Conservation (phyloP, 139 green algal species). For the Microglena sp. region DNA sequence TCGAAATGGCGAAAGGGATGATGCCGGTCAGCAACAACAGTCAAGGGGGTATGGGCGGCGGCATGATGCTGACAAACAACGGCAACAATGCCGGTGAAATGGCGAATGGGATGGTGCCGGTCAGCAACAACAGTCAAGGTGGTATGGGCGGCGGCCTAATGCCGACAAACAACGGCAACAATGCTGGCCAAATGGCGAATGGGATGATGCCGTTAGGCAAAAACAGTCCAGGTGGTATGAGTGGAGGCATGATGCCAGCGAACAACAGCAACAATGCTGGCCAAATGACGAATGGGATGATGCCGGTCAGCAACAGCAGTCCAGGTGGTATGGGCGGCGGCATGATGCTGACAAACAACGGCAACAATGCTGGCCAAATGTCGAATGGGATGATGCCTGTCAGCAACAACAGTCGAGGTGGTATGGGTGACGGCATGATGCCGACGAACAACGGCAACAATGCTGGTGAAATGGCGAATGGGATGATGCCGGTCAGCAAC, state of each 20-base stretch:
- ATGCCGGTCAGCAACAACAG: background rate
- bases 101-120: too few species aligned
- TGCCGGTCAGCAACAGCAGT: background rate
- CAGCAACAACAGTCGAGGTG: too few species aligned
- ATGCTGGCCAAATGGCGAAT: background rate
- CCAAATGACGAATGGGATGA: background rate
- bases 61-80: too few species aligned
- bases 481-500: too few species aligned
- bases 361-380: background rate
- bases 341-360: background rate
- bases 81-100: too few species aligned
- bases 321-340: background rate
- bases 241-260: background rate
- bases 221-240: background rate
- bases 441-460: background rate
- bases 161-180: too few species aligned
- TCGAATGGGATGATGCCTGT: conserved; percentile 6
- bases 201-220: background rate
- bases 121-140: background rate
- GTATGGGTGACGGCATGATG: conserved; percentile 1
- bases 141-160: background rate
- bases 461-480: too few species aligned
- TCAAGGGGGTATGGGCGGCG: background rate
- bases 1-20: background rate
- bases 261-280: too few species aligned